Base-by-base conservation (phyloP, 169 alveolate species). In the Plasmodium inui region DNA sequence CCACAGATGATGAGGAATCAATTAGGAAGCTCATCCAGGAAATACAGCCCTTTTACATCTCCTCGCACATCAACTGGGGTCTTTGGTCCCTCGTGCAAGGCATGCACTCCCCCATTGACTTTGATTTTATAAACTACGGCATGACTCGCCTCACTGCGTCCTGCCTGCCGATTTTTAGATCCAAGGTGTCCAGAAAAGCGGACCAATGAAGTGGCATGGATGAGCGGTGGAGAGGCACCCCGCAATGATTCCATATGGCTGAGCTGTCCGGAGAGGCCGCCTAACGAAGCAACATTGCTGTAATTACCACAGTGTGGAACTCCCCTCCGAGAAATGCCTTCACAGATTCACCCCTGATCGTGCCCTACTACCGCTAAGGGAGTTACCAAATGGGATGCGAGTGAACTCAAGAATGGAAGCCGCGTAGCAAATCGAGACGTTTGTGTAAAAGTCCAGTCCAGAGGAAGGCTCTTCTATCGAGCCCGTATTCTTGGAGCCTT, bases 81-180 rank as follows among this genome's bases (percentile, higher is more conserved):
- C 76, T 96, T 22, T 96, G 98, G 98, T 94, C 96, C n/a, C 67
- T 95, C 32, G 61, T 96, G 9, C 97, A 94, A 74, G 95, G 95
- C 67, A 34, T 88, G n/a, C 95, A 61, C 30, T 94, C 98, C 14
- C 26, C 82, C 1, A 70, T 81, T 82, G 98, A 96, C 37, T 84
- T 96, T 82, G 97, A 94, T 55, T 96, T 94, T 71, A 67, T 81
- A n/a, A 91, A 83, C 34, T 96, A 95, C 55, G 96, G 96, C 2
- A 53, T 74, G 80, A 91, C 81, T 44, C 92, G 96, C 28, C 28
- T 96, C 28, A 79, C 94, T 10, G 94, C 94, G n/a, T 76, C 90
- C 34, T 79, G 50, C 19, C 46, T 78, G 14, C 71, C 89, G 6
- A 78, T 79, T 14, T 89, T 89, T 28, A 61, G 93, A 37, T 73